Evolutionary conservation across 352 stramenopile species (phyloP).

Genomic region (Thraustochytrium aureum): DNA sequence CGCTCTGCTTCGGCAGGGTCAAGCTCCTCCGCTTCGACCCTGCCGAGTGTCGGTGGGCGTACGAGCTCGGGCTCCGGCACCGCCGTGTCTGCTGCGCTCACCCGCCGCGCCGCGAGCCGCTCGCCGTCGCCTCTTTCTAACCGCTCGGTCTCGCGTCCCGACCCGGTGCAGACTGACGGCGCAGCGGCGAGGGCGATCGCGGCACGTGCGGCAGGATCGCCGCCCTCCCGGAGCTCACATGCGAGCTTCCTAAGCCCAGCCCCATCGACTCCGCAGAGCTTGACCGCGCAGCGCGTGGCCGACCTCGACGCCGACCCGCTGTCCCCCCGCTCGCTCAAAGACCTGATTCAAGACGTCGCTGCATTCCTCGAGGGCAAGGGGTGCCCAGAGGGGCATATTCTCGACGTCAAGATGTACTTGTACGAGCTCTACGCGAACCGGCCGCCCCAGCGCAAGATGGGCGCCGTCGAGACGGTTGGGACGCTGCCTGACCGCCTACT

Average conservation of each 20-base stretch:
- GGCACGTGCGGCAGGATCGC: no score
- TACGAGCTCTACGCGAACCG: slow-evolving; percentile 6
- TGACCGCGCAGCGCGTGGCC: background rate
- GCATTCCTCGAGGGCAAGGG: background rate
- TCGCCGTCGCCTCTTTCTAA: no score
- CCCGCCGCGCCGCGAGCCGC: no score
- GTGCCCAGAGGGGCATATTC: slow-evolving; percentile 12
- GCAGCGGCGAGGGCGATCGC: no score
- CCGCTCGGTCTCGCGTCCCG: no score
- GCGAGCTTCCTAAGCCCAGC: no score
- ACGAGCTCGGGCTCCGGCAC: no score
- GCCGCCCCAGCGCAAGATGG: slow-evolving; percentile 2
- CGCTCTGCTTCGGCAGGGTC: background rate
- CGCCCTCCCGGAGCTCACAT: no score
- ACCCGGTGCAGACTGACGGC: no score
- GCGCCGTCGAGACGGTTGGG: background rate
- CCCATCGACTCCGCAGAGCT: no score
- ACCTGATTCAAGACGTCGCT: slow-evolving; percentile 31
- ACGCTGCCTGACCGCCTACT: background rate
- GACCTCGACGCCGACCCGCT: background rate
- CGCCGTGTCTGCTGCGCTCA: no score
- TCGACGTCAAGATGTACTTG: slow-evolving; percentile 50
- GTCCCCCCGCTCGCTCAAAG: slow-evolving; percentile 43
- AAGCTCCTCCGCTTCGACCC: background rate
- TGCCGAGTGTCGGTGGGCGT: background rate